Percentiles rank a stretch among this genome's conserved stretches.
phyloP scores from a whole-genome alignment of 768 basidiomycete species.

The Tephrocybe sp. region DNA sequence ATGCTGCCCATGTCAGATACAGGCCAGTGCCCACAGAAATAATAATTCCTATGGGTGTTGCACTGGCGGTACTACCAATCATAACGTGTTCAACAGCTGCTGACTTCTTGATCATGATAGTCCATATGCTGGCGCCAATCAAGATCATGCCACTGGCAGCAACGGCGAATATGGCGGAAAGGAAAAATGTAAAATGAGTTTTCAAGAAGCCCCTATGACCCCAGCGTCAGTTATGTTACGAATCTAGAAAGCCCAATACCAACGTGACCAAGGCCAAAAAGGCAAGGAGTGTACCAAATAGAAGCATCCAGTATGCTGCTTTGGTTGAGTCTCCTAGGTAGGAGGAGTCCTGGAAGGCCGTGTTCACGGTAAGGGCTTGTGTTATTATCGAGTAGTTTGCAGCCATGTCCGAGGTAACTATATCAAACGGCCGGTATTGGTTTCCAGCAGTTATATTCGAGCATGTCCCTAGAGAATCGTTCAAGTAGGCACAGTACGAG shows the following conservation, averaged over 20 bases:
- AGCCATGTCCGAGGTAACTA: constrained; percentile 65
- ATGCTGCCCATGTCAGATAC: constrained; percentile 72
- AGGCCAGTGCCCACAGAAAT: constrained; percentile 62
- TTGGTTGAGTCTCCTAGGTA: constrained; percentile 63
- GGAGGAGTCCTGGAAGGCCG: constrained; percentile 56
- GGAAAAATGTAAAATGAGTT: constrained; percentile 61
- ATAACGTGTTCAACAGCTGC: constrained; percentile 54
- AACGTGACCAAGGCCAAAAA: constrained; percentile 66
- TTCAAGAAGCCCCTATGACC: constrained; percentile 60
- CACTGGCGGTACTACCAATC: constrained; percentile 31
- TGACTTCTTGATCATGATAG: constrained; percentile 64
- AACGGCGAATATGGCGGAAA: constrained; percentile 62
- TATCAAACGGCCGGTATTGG: constrained; percentile 62
- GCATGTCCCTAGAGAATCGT: constrained; percentile 58
- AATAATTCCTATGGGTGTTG: constrained; percentile 55
- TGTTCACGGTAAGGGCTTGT: constrained; percentile 44
- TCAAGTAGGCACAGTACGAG: constrained; percentile 72
- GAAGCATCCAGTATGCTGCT: constrained; percentile 73
- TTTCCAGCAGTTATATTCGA: constrained; percentile 56
- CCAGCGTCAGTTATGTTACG: constrained; percentile 8
- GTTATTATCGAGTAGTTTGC: constrained; percentile 59
- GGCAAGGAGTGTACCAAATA: constrained; percentile 68
- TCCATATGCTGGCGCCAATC: constrained; percentile 76
- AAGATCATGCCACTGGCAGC: constrained; percentile 61
- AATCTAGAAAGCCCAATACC: constrained; percentile 24